A percentile compares a stretch with the other conserved stretches of the same genome.
phyloP scores from a whole-genome alignment of 805 yeast genomes.

The Monosporozyma unispora region DNA sequence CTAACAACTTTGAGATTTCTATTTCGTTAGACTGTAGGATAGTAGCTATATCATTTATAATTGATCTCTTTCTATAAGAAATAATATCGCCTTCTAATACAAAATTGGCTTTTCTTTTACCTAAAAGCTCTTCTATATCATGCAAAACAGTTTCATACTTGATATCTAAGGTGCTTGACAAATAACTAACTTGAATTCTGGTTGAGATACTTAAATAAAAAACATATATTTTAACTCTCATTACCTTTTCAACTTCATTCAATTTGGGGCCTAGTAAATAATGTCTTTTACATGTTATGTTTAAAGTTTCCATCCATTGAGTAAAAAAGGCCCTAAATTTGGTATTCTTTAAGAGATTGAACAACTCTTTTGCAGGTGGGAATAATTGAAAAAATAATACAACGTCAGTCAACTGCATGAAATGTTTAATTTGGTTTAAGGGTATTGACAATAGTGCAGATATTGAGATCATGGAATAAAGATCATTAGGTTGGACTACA shows the following conservation, averaged over 20 bases:
- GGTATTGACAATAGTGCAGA: conserved; percentile 22
- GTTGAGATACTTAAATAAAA: conserved; percentile 24
- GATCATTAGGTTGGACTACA: conserved; percentile 15
- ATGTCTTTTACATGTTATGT: conserved; percentile 11
- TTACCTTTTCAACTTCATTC: conserved; percentile 12
- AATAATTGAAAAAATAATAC: conserved; percentile 9
- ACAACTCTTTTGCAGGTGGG: conserved; percentile 11
- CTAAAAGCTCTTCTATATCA: conserved; percentile 16
- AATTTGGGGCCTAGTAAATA: conserved; percentile 15
- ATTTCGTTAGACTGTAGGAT: neutral
- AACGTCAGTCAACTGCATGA: conserved; percentile 15
- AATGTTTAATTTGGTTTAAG: conserved; percentile 21
- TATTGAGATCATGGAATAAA: conserved; percentile 17
- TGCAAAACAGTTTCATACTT: conserved; percentile 9
- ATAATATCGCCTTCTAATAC: conserved; percentile 12
- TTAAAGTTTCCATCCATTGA: conserved; percentile 18
- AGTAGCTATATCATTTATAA: conserved; percentile 6
- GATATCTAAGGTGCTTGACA: conserved; percentile 18
- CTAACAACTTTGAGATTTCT: conserved; percentile 2
- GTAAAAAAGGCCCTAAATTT: conserved; percentile 18
- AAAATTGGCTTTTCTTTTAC: conserved; percentile 7
- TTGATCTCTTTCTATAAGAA: neutral
- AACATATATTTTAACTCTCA: conserved; percentile 23
- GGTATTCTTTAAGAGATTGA: conserved; percentile 16
- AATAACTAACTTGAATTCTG: conserved; percentile 16